Evolutionary conservation across 495 filamentous ascomycete genomes (phyloP), one percentile per base, ranked within the genome.

Genomic region (Aspergillus hancockii): DNA sequence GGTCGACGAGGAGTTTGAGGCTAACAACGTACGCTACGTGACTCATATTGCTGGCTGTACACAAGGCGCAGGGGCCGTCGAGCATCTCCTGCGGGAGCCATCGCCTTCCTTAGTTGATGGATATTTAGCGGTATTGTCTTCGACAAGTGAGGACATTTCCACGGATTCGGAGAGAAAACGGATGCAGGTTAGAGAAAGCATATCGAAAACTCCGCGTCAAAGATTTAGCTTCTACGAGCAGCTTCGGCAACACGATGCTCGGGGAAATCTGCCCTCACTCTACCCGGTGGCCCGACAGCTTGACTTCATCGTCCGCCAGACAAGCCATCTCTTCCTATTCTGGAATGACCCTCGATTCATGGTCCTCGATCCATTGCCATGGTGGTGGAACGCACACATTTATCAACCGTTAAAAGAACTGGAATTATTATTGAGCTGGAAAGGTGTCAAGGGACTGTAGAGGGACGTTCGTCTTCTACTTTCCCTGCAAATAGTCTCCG

Each of bases 321-420:
- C 65, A 4, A 54, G 49, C 8, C 14, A 55, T 10, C 22, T 63
- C 30, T 43, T 75, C 16, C 38, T 72, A 0, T 75, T 76, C 52
- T 78, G 72, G 74, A 65, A 67, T 30, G 55, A 75, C 34, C 61
- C 67, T 30, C 66, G 62, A 10, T 78, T 78, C 38, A 72, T 71
- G 3, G 25, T 36, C 22, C 50, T 60, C 14, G 77, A 79, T 57
- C 77, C 77, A 14, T 25, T 79, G 22, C 77, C 77, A 9, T 79
- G 77, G 77, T 79, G 77, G 77, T 79, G 77, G 77, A 62, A 79
- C 63, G 61, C 64, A 3, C 77, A 79, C 67, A 50, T 79, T 25
- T 75, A 67, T 49, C 66, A 63, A 36, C 77, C 75, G 1, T 50
- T 77, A 52, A 65, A 60, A 8, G 72, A 74, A 58, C 36, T 74